Evolutionary conservation across 2,329 filamentous ascomycete genomes (phyloP), one percentile per base, ranked within the genome.

Genomic region (Talaromyces funiculosus): DNA sequence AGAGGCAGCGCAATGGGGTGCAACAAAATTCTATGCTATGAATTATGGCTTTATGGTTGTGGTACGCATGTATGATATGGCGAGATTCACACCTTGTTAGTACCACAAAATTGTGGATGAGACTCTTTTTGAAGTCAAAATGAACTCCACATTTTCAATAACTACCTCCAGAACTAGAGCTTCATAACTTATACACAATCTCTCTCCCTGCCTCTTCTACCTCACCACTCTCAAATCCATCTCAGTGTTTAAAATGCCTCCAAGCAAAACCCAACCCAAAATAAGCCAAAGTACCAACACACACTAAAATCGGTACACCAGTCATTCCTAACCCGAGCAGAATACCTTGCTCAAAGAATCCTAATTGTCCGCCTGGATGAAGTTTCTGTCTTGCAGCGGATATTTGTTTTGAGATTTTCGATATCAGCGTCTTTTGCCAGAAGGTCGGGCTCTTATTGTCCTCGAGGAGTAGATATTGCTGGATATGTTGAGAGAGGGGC

Each of bases 261-360:
- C 31, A 45, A 4, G 33, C 42, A 51, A 29, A 54, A 4, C 56
- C 43, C 26, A 58, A 42, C 10, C 59, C 54, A 59, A 51, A 61
- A 43, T 61, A 61, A n/a, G 38, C 53, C 45, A 61, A 18, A n/a
- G 53, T 53, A n/a, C 59, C 59, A 10, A 61, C 12, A 29, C 54
- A 35, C 8, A 53, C 29, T 24, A 61, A 29, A 22, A 57, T 53
- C 22, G 53, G 42, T 4, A 58, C 29, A 31, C 54, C 35, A 22
- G 51, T 42, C 35, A 61, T n/a, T 3, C 33, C 47, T 3, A 61
- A 18, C 1, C 70, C 70, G 3, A 68, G 70, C 3, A 81, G 65
- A 35, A 82, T 72, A 0, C 78, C 80, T 61, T 80, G 76, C 61
- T 81, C 78, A 63, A 82, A 82, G 68, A 80, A 82, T 0, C 79